Base-by-base conservation (phyloP, 2,329 filamentous ascomycete species). In the Paraconiothyrium sp. region DNA sequence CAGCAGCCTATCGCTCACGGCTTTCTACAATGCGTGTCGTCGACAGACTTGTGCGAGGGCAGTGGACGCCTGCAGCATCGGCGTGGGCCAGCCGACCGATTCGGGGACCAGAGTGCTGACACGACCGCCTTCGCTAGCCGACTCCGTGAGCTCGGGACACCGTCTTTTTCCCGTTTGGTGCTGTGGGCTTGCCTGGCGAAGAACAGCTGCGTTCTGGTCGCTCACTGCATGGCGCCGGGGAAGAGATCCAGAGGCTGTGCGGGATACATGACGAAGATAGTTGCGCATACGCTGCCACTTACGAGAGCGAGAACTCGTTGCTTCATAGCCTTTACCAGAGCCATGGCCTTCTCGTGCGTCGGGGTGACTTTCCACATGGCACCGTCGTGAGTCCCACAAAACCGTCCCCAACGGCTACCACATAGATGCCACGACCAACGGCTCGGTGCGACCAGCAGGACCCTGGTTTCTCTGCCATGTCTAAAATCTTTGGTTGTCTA, bases 81-180 rank as follows among this genome's bases (percentile, higher is more conserved):
- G 27, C 27, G 27, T 30, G 27, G 20, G 43, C 43, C 43, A 46
- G 4, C 10, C 43, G 27, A 22, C 52, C 52, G 24, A 3, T 20
- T 55, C 39, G 52, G 52, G 39, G 39, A 46, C 52, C 52, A 55
- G 39, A 27, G 30, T 56, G 54, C 54, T 48, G 32, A 56, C 54
- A 22, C 13, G 11, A 13, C 37, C 22, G 27, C 24, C 24, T n/a
- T 54, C 51, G 51, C 51, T 56, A 56, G 30, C 54, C 54, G 20
- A 37, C n/a, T 55, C 14, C 52, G 24, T 46, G 7, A 47, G 43
- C 54, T 32, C 39, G 41, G 52, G 43, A 37, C 14, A 20, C 8
- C 39, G 16, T 30, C 27, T 24, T 22, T 56, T 48, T 10, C 54
- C 54, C 43, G 0, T 47, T 56, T 43, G 32, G 32, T 37, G 14